These are phyloP conservation scores for Beta vulgaris DNA, from an alignment of 148 eudicot species.

Conservation along the genomic window DNA sequence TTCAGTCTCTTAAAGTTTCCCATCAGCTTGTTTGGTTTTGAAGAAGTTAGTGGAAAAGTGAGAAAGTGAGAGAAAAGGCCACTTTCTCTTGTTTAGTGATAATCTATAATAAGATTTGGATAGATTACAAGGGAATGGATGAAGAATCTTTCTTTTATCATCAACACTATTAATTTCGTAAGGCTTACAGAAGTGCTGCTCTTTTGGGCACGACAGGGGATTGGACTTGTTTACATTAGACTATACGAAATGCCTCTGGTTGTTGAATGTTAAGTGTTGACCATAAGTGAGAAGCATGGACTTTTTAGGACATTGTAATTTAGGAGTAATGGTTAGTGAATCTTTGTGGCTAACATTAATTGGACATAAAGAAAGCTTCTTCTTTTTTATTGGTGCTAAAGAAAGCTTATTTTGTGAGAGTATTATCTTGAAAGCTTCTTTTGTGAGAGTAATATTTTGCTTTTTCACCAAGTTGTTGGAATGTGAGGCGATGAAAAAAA, in stretches of 20 bases:
- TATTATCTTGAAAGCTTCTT: background rate
- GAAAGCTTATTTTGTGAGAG: background rate
- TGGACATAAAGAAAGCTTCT: background rate
- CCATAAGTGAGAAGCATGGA: background rate
- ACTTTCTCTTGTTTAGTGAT: background rate
- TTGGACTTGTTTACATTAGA: too few relatives aligned
- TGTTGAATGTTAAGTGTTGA: too few relatives aligned
- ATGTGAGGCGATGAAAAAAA: background rate
- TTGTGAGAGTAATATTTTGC: background rate
- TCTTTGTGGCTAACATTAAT: background rate
- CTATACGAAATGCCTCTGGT: too few relatives aligned
- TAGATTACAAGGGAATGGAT: background rate
- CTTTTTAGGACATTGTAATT: background rate
- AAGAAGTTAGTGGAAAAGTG: too few relatives aligned
- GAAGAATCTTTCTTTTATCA: background rate
- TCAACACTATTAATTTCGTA: background rate
- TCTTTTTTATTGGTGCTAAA: too few relatives aligned
- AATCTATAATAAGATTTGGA: background rate
- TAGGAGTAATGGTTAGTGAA: background rate
- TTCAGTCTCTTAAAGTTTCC: too few relatives aligned
- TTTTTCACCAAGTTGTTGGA: background rate
- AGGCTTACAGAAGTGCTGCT: background rate
- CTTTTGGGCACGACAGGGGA: background rate
- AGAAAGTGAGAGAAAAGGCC: background rate
- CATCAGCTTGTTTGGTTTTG: too few relatives aligned